Evolutionary conservation across 2,329 filamentous ascomycete genomes (phyloP).

Genomic region (Byssoonygena ceratinophila): DNA sequence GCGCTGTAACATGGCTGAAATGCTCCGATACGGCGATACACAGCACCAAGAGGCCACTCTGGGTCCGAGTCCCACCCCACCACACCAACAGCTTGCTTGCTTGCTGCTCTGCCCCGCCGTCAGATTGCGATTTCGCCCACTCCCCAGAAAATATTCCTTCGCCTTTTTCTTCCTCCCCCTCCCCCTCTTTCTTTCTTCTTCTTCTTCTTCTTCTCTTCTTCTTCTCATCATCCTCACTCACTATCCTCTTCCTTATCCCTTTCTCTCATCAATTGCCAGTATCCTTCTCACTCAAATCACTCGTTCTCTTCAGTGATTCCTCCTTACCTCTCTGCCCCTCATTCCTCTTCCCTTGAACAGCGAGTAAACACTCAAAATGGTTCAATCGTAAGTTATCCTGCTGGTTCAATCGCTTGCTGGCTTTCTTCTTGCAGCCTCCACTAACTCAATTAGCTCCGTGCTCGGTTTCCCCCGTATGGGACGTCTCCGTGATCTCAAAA

Average conservation of each 20-base stretch:
- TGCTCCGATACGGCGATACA: slow-evolving; percentile 2
- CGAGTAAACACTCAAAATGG: no score
- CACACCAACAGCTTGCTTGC: no score
- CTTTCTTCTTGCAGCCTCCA: neutral
- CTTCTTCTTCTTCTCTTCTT: slow-evolving; percentile 14
- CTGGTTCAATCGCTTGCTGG: slow-evolving; percentile 48
- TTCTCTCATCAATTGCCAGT: slow-evolving; percentile 14
- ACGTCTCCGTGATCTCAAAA: slow-evolving; percentile 97
- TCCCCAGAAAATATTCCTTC: slow-evolving; percentile 2
- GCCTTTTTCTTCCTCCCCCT: slow-evolving; percentile 12
- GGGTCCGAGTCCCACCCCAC: no score
- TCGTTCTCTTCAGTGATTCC: neutral
- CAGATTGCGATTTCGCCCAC: neutral
- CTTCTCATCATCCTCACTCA: slow-evolving; percentile 18
- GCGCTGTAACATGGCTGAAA: no score
- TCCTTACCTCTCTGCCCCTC: neutral
- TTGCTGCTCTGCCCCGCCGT: slow-evolving; percentile 5
- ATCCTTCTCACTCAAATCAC: neutral
- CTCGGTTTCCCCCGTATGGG: slow-evolving; percentile 99
- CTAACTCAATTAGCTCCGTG: slow-evolving; percentile 47
- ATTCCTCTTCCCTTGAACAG: no score
- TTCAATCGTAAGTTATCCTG: no score
- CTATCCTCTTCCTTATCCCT: slow-evolving; percentile 15
- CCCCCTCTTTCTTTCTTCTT: slow-evolving; percentile 13
- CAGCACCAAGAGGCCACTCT: no score